phyloP scores from a whole-genome alignment of 768 basidiomycete species.

The Lactifluus piperatus region DNA sequence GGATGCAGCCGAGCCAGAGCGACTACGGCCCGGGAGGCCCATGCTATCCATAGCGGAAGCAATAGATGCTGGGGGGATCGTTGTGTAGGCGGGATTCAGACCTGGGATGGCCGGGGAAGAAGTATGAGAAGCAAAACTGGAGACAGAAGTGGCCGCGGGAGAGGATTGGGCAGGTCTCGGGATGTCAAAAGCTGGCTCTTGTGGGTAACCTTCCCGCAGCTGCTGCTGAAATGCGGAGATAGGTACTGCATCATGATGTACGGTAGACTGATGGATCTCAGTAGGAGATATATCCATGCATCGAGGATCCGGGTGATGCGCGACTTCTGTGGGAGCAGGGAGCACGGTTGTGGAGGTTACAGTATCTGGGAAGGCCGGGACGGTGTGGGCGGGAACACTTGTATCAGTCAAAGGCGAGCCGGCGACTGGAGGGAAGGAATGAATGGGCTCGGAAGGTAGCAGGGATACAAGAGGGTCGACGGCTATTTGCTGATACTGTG shows the following conservation, averaged over 20 bases:
- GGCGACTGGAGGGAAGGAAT: slow-evolving; percentile 17
- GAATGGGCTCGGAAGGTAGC: slow-evolving; percentile 6
- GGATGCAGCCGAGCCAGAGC: slow-evolving; percentile 29
- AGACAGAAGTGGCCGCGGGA: slow-evolving; percentile 27
- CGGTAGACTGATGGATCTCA: slow-evolving; percentile 8
- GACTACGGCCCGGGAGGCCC: slow-evolving; percentile 22
- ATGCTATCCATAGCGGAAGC: slow-evolving; percentile 29
- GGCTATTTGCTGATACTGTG: slow-evolving; percentile 8
- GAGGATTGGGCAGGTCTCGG: slow-evolving; percentile 27
- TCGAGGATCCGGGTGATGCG: slow-evolving; percentile 21
- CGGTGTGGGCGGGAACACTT: slow-evolving; percentile 19
- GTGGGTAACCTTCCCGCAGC: slow-evolving; percentile 8
- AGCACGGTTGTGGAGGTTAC: slow-evolving; percentile 20
- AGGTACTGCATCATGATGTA: slow-evolving; percentile 11
- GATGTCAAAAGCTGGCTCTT: slow-evolving; percentile 18
- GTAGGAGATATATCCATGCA: slow-evolving; percentile 22
- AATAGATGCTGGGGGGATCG: slow-evolving; percentile 27
- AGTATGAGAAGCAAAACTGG: slow-evolving; percentile 27
- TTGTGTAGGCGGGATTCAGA: slow-evolving; percentile 24
- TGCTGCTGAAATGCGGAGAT: slow-evolving; percentile 12
- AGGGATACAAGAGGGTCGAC: slow-evolving; percentile 3
- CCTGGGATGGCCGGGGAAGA: slow-evolving; percentile 29
- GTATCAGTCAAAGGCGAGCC: slow-evolving; percentile 21
- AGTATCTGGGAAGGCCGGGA: slow-evolving; percentile 21
- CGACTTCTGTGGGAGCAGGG: slow-evolving; percentile 20